phyloP scores from a whole-genome alignment of 768 basidiomycete species.

The Rhodosporidiobolus odoratus region DNA sequence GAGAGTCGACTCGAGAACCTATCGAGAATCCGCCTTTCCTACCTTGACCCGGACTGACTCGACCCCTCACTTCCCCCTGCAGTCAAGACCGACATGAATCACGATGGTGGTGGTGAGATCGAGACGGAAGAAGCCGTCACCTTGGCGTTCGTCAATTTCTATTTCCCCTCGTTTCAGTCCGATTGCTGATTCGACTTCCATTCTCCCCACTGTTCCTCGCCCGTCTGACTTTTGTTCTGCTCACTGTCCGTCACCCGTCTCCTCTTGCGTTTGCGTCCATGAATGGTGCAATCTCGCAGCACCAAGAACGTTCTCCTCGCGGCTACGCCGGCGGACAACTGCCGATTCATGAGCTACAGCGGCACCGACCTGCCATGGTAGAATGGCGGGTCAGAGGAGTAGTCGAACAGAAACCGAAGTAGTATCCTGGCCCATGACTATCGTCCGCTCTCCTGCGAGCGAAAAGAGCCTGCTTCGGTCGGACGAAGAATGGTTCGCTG shows the following conservation, averaged over 20 bases:
- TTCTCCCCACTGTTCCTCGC: too few relatives aligned
- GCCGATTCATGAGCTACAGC: constrained; percentile 12
- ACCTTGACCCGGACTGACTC: background rate
- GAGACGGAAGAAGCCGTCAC: constrained; percentile 8
- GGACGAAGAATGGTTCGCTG: too few relatives aligned
- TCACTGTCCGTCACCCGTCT: background rate
- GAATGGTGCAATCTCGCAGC: too few relatives aligned
- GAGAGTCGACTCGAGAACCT: background rate
- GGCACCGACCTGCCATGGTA: constrained; percentile 16
- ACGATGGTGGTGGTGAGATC: constrained; percentile 13
- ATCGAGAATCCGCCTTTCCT: background rate
- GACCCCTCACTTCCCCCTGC: too few relatives aligned
- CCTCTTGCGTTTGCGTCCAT: background rate
- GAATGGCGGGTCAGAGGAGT: too few relatives aligned
- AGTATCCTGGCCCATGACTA: too few relatives aligned
- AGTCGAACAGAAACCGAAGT: too few relatives aligned
- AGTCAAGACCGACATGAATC: constrained; percentile 18
- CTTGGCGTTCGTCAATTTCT: constrained; percentile 18
- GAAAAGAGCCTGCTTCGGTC: too few relatives aligned
- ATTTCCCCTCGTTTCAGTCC: too few relatives aligned
- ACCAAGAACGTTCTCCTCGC: constrained; percentile 28
- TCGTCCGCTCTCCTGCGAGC: too few relatives aligned
- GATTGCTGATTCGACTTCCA: too few relatives aligned
- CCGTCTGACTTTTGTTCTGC: too few relatives aligned
- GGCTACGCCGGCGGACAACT: constrained; percentile 11